phyloP scores from a whole-genome alignment of 495 filamentous ascomycete genomes.

The Parmelia sp. region DNA sequence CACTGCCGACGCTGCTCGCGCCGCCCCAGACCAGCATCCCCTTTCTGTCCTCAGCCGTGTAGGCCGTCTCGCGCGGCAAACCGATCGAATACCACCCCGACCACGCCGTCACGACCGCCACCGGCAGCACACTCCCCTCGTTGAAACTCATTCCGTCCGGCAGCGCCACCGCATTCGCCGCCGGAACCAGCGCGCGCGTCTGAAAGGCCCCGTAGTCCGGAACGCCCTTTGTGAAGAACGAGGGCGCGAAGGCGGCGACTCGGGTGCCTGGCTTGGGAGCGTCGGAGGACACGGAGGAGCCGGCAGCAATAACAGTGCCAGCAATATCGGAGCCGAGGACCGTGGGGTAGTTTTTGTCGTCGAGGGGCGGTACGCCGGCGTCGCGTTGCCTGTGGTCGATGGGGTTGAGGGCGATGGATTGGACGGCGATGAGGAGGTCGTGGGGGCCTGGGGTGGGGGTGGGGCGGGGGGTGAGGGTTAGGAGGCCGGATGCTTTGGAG shows the following conservation, averaged over 20 bases:
- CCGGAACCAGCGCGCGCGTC: slow-evolving; percentile 35
- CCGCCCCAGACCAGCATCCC: slow-evolving; percentile 47
- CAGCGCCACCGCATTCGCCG: slow-evolving; percentile 30
- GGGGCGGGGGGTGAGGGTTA: slow-evolving; percentile 25
- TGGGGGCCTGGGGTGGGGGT: slow-evolving; percentile 38
- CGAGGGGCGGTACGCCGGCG: slow-evolving; percentile 67
- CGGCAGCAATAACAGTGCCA: slow-evolving; percentile 35
- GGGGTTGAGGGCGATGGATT: slow-evolving; percentile 46
- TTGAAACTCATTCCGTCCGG: slow-evolving; percentile 39
- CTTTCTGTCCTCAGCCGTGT: slow-evolving; percentile 29
- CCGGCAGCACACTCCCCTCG: slow-evolving; percentile 40
- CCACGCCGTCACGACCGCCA: slow-evolving; percentile 36
- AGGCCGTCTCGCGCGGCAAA: slow-evolving; percentile 30
- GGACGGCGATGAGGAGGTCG: slow-evolving; percentile 45
- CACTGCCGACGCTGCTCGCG: slow-evolving; percentile 39
- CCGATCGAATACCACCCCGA: slow-evolving; percentile 35
- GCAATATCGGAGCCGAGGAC: slow-evolving; percentile 39
- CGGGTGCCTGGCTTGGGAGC: slow-evolving; percentile 34
- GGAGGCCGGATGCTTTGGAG: slow-evolving; percentile 21
- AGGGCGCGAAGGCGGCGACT: slow-evolving; percentile 38
- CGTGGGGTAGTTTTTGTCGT: slow-evolving; percentile 35
- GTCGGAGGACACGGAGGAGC: slow-evolving; percentile 33
- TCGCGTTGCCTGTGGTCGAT: slow-evolving; percentile 59
- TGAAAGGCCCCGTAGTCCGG: slow-evolving; percentile 42
- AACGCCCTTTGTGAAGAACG: slow-evolving; percentile 31